Evolutionary conservation across 306 rosid genomes (phyloP), one percentile per base, ranked within the genome.

Genomic region (Astragalus glycyphyllos): DNA sequence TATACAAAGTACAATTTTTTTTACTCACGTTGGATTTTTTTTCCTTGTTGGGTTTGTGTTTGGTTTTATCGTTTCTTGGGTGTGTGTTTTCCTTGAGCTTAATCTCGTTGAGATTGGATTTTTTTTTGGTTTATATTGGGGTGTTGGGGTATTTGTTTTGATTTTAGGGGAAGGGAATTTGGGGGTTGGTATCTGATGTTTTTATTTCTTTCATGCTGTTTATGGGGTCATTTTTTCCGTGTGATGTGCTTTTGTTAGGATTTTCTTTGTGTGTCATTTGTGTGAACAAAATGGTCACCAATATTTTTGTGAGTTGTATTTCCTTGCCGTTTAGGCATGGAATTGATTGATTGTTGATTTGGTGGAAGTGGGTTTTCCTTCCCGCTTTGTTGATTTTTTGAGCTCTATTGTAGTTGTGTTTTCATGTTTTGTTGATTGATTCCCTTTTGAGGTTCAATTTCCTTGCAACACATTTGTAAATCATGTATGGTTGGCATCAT

Each of bases 351-450:
- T 63, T 68, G 32, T 58, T 49, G 54, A 57, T 67, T 20, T 42
- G 68, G 40, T 38, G 8, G 23, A 42, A 45, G 23, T 23, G 11
- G 3, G 7, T 7, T 34, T 4, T 4, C 11, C 4, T 48, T 17
- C 16, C 8, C 5, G 20, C 23, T 54, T 31, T 29, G 14, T 42
- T 35, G 12, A n/a, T n/a, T 54, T 23, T 31, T 55, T 2, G 41
- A 44, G 67, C 37, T 66, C 16, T 15, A 10, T 51, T 53, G 7
- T 51, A 6, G 4, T 7, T 68, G 5, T 65, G 9, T 32, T 49
- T 7, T 58, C 40, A 45, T 62, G 31, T 48, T 16, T 63, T 62
- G 72, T 72, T 47, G 62, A 23, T 68, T 50, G 46, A 23, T 44
- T 29, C 35, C 45, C 37, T 31, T 65, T 12, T 67, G 71, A 5